Base-by-base conservation (phyloP, 805 yeast genomes). In the Lachancea mirantina region DNA sequence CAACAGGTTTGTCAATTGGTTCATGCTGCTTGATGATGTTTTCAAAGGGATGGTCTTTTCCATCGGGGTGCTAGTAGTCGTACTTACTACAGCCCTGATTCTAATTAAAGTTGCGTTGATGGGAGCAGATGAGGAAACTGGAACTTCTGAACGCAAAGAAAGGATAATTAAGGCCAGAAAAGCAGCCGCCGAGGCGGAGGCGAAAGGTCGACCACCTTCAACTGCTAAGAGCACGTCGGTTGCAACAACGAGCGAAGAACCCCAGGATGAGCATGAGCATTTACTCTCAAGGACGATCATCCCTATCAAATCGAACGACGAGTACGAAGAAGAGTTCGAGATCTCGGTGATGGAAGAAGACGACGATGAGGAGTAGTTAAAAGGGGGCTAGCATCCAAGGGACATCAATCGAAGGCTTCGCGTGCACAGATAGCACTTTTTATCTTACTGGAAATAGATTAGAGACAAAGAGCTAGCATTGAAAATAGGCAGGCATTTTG, bases 21-120 rank as follows among this genome's bases (percentile, higher is more conserved):
- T 38, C 23, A 17, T 31, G 17, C 8, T 26, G 26, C 22, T 38
- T 6, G 38, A 38, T 26, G 41, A 34, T 24, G 13, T 34, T 4
- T 25, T 34, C 20, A 38, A 34, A 30, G 41, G 41, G 9, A 8
- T 38, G 19, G n/a, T 38, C 10, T 27, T 34, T 23, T 34, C 38
- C n/a, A 16, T 28, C 3, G 34, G 34, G 17, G 31, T 33, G 22
- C 27, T 35, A 3, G 22, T 38, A 9, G 34, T 38, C 13, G 36
- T 34, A 13, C 10, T 30, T 10, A 19, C 34, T 13, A 38, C 36
- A 4, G 35, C 36, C 8, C 18, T 34, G 16, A 16, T 32, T 4
- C 24, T 38, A 8, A 28, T 38, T 19, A 34, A 32, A 19, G 23
- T 32, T 10, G 28, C 32, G 34, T n/a, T 38, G 13, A 23, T 24